Percentiles rank a stretch among this genome's conserved stretches.
Evolutionary conservation across 306 rosid species (phyloP).

Genomic region (Pyrus betulifolia): DNA sequence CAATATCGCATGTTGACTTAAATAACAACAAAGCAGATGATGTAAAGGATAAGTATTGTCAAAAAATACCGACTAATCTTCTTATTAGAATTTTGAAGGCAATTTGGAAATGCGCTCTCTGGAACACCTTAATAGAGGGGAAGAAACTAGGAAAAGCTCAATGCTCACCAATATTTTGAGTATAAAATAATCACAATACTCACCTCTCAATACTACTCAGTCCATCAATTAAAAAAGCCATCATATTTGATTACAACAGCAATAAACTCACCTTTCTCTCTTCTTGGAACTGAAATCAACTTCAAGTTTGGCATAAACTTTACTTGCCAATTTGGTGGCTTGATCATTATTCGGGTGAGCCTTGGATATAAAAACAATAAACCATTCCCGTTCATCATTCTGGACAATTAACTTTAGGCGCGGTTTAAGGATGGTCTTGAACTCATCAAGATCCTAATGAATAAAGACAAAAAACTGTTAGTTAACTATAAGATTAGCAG

Average conservation of each 20-base stretch:
- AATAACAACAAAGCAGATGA: not conserved
- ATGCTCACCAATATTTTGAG: not conserved
- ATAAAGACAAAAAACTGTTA: constrained; percentile 15
- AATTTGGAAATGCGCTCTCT: not conserved
- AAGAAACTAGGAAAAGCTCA: not conserved
- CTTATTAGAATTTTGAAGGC: not conserved
- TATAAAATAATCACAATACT: not conserved
- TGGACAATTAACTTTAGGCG: constrained; percentile 92
- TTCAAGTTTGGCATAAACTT: constrained; percentile 88
- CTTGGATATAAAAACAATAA: constrained; percentile 86
- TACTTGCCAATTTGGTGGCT: constrained; percentile 76
- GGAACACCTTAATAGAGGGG: not conserved
- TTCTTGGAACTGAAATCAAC: constrained; percentile 88
- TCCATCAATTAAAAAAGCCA: not conserved
- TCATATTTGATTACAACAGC: not conserved
- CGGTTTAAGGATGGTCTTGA: constrained; percentile 94
- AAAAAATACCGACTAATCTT: not conserved
- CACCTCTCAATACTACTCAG: not conserved
- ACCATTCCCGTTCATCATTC: constrained; percentile 98
- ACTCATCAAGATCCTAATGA: constrained; percentile 91
- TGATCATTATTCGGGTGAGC: constrained; percentile 86
- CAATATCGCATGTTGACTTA: not conserved
- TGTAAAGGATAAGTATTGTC: not conserved
- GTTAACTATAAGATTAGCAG: constrained; percentile 4
- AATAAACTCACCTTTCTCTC: constrained; percentile 77